Evolutionary conservation across 129 eudicot genomes (phyloP), one percentile per base, ranked within the genome.

Genomic region (Flaveria brownii): DNA sequence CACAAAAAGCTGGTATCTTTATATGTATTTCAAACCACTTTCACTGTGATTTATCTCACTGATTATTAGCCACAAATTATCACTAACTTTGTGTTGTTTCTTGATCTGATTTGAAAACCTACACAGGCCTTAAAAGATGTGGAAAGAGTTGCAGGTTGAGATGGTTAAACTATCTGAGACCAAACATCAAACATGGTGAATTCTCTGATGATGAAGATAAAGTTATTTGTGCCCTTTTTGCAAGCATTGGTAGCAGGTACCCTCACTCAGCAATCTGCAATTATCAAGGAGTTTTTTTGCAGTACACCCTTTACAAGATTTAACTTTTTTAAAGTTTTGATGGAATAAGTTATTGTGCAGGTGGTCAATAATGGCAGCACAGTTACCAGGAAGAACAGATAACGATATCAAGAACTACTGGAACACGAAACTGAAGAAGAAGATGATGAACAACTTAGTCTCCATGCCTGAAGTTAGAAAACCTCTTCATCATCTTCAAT

Each of bases 371-470:
- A 93, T 93, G 86, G 98, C 98, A 83, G 92, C 88, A 54, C 98
- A 93, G 46, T 84, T 93, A 84, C 98, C 98, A 63, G 98, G 98
- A 72, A 88, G 98, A 80, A 93, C 98, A 26, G 98, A 93, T 78
- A 93, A 93, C 79, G 98, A 90, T 83, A 93, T 93, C 84, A 93
- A 93, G 82, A 93, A 93, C 87, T 86, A 93, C 84, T 93, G 98
- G 98, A 93, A 93, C 90, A 93, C 98, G n/a, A 93, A 93, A 88
- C 92, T 93, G 30, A 93, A 93, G 87, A 93, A 93, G 86, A 93
- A 93, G 71, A 90, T 90, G 71, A 75, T 85, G 70, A 88, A 81
- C 80, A 81, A 81, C 80, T 72, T 75, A 15, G 67, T 72, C 52
- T 15, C 62, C 69, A 55, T 84, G 36, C 62, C 83, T 64, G 43